Evolutionary conservation across 805 yeast genomes (phyloP), one percentile per base, ranked within the genome.

Genomic region (Ogataea pini): DNA sequence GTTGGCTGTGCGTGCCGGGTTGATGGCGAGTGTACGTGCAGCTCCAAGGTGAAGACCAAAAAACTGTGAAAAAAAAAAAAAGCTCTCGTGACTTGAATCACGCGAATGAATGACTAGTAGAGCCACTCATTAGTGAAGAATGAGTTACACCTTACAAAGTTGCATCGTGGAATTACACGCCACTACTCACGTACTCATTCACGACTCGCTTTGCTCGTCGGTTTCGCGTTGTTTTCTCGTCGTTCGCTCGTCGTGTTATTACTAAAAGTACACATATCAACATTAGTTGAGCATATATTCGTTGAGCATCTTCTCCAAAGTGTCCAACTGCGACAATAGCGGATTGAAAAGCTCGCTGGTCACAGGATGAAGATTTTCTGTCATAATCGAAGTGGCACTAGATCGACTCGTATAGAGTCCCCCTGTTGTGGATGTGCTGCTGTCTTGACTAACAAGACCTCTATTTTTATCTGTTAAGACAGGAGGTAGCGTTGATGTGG

Each of bases 331-430:
- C 19, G 73, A 72, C 42, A 83, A 69, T 7, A 85, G 71, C 2
- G 87, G 86, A 56, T 76, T 69, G 63, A 82, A 84, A 62, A 82
- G 70, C 18, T 74, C 75, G 40, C 73, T 76, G 7, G 83, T 78
- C 4, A 69, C 64, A 3, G 80, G 78, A 55, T 76, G 80, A 24
- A 70, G 39, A 13, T 47, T 46, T 2, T 37, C 48, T 8, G 46
- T 14, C 16, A 27, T 27, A 5, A 36, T 36, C 19, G 38, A 45
- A 24, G 31, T 42, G 18, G 47, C 34, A 22, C 46, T 43, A 14
- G 53, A 46, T 7, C 31, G 41, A 32, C 34, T 22, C 10, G 41
- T 41, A 4, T 38, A 22, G 16, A 22, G 20, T 25, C 25, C 14
- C 4, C 25, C 42, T 10, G 42, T n/a, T 3, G 44, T 32, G 12